These are phyloP conservation scores for Paecilomyces dactylethromorphus DNA, from an alignment of 2,329 filamentous ascomycete genomes.

Conservation along the genomic window DNA sequence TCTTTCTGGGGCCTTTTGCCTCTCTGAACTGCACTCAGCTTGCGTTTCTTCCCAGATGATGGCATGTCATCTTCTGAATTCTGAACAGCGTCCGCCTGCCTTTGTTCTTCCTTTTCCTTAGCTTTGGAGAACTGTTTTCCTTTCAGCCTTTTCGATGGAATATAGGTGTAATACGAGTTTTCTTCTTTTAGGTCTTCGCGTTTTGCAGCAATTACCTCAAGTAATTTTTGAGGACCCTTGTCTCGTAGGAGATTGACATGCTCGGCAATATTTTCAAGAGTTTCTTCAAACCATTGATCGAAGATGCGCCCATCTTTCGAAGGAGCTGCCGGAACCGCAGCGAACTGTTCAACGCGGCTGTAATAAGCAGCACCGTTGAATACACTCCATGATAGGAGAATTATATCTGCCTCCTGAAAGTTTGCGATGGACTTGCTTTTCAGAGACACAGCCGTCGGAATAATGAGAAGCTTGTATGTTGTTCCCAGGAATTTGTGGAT, in stretches of 20 bases:
- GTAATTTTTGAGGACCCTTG: constrained; percentile 24
- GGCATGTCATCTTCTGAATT: constrained; percentile 1
- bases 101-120: constrained; percentile 10
- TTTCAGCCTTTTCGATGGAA: constrained; percentile 25
- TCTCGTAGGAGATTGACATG: constrained; percentile 33
- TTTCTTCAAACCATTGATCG: constrained; percentile 48
- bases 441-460: constrained; percentile 36
- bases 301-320: constrained; percentile 42
- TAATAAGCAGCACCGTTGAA: constrained; percentile 45
- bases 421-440: constrained; percentile 35
- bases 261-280: constrained; percentile 33
- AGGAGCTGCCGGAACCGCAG: constrained; percentile 40
- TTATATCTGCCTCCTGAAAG: constrained; percentile 46
- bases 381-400: constrained; percentile 49
- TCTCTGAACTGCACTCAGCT: constrained; percentile 8
- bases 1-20: constrained; percentile 5
- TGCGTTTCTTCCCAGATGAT: not conserved
- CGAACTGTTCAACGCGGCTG: constrained; percentile 42
- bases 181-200: constrained; percentile 26
- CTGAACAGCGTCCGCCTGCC: not conserved
- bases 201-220: constrained; percentile 19
- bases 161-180: constrained; percentile 31
- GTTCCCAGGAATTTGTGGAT: constrained; percentile 44
- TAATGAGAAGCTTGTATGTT: constrained; percentile 39
- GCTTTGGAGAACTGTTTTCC: constrained; percentile 18